These are phyloP conservation scores for Aureobasidium namibiae DNA, from an alignment of 2,329 filamentous ascomycete species.

Conservation along the genomic window DNA sequence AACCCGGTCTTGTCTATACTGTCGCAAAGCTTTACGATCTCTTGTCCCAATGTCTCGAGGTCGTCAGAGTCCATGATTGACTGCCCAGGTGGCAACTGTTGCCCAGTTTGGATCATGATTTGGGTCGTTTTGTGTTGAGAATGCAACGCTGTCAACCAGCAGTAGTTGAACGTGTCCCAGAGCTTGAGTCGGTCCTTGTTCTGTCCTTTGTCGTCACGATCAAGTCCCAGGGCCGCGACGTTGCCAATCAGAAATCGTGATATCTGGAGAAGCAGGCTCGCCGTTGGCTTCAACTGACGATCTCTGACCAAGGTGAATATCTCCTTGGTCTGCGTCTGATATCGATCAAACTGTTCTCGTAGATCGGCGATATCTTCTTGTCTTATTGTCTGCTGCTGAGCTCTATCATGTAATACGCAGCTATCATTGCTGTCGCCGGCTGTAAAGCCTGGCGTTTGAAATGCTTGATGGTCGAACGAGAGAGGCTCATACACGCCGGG, in stretches of 20 bases:
- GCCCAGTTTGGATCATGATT: slow-evolving; percentile 50
- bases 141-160: slow-evolving; percentile 77
- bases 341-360: slow-evolving; percentile 61
- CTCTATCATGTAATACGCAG: slow-evolving; percentile 22
- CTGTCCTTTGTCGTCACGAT: slow-evolving; percentile 69
- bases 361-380: slow-evolving; percentile 25
- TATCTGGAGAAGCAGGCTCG: slow-evolving; percentile 50
- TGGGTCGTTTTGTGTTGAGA: slow-evolving; percentile 70
- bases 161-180: slow-evolving; percentile 92
- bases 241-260: slow-evolving; percentile 61
- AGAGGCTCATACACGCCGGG: not conserved
- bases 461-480: not conserved
- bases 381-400: slow-evolving; percentile 32
- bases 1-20: slow-evolving; percentile 83
- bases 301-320: slow-evolving; percentile 66
- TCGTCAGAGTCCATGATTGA: slow-evolving; percentile 59
- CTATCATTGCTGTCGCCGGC: not conserved
- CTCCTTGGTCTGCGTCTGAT: slow-evolving; percentile 47
- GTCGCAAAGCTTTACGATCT: slow-evolving; percentile 76
- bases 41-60: slow-evolving; percentile 71
- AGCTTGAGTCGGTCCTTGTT: slow-evolving; percentile 71
- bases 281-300: slow-evolving; percentile 52
- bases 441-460: not conserved
- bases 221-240: slow-evolving; percentile 60
- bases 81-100: slow-evolving; percentile 47